Base-by-base conservation (phyloP, 2,329 filamentous ascomycete genomes). In the Cordyceps javanica region DNA sequence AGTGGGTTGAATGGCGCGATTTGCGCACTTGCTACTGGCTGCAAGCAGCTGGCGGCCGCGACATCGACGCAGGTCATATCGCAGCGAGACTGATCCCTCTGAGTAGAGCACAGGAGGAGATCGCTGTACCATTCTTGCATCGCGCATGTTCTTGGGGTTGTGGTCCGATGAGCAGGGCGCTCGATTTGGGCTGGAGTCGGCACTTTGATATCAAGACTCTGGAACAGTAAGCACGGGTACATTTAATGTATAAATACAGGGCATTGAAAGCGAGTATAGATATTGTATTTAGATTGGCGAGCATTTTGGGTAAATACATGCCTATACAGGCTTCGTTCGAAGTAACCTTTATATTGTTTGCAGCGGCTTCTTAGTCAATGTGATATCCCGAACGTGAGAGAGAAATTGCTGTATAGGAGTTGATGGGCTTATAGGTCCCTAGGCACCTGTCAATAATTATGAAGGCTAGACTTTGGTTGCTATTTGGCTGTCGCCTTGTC, bases 1-100 rank as follows among this genome's bases (percentile, higher is more conserved):
- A 83, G 64, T 87, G 85, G 84, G 69, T 87, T 8, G 85, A 87
- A 64, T 87, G 84, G 80, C 82, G 80, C 67, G 74, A 79, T 58
- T 56, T 74, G 25, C 60, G 62, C 25, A 65, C 62, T 13, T 61
- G 61, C 38, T 62, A 63, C 23, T 58, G 56, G 56, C 56, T 46
- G 25, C 48, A 49, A 16, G 49, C 56, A 41, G 34, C 51, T 55
- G 10, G 30, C 51, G 14, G 23, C 38, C 55, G 55, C 10, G 45
- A 48, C 10, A 11, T 61, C 14, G 51, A 49, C 25, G 42, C 46
- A 8, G 45, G 53, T 3, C 45, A 57, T 23, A 60, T 63, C 55
- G 61, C 55, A 3, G 57, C 65, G 56, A 61, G 57, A 25, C 65
- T 58, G 25, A 54, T 58, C 10, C 50, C 67, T 7, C 60, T 72